Evolutionary conservation across 371 early-diverging fungal genomes (phyloP), one percentile per base, ranked within the genome.

Genomic region (Zychaea mexicana): DNA sequence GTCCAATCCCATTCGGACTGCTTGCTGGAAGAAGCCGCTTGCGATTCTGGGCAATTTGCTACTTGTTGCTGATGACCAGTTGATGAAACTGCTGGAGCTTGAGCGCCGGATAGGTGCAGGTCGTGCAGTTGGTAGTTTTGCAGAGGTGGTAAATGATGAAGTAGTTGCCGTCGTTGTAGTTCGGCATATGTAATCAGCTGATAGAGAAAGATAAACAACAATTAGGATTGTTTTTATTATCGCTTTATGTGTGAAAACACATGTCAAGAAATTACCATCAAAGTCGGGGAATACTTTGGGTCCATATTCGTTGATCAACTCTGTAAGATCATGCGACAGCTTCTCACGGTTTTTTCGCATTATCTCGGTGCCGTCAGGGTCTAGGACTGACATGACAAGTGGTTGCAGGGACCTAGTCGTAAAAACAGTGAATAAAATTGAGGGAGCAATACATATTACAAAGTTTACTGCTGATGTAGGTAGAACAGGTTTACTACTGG

Each of bases 241-340:
- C 13, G 39, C n/a, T 7, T 0, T 36, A 17, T 42, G 15, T 42
- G 13, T 13, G n/a, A 22, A 17, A 49, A 24, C 49, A 24, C 49
- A 49, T 75, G 75, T 13, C 71, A 73, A 55, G 75, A 72, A 1
- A 71, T 68, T 61, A 19, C 80, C 80, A 45, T 91, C 88, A 72
- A 93, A 92, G 68, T 93, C 92, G 13, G 88, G 88, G 65, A 90
- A 95, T 19, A 95, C 83, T 65, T 90, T 85, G 2, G 96, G 96
- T 0, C 94, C 97, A 30, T 94, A 86, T 46, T 95, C 94, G 42
- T 92, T 90, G 61, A 97, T 91, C 17, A 93, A 72, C 15, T 83
- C 76, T 5, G 91, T 94, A 54, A 97, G 89, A 52, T 91, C 84
- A 49, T 84, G 82, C 12, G 92, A 88, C 12, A 97, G 83, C 32